phyloP scores from a whole-genome alignment of 2,329 filamentous ascomycete species.

The Diplodia intermedia region DNA sequence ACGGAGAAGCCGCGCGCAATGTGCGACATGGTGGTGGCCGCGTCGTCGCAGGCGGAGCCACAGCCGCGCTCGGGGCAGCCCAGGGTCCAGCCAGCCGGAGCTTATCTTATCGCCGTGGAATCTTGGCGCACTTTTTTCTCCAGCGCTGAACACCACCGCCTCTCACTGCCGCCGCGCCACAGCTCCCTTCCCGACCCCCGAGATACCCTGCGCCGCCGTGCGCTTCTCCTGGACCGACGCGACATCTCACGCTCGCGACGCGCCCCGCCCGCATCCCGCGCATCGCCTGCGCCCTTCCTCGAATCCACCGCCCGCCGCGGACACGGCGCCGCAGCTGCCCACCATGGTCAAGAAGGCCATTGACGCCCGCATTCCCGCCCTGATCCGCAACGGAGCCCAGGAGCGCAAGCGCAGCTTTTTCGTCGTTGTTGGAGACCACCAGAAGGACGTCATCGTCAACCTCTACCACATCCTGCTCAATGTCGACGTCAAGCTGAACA shows the following conservation, averaged over 20 bases:
- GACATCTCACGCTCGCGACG: background rate
- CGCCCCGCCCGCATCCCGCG: background rate
- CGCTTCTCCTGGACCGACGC: background rate
- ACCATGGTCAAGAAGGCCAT: slow-evolving; percentile 35
- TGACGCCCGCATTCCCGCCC: slow-evolving; percentile 50
- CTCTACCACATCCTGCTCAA: slow-evolving; percentile 92
- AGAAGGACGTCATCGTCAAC: slow-evolving; percentile 97
- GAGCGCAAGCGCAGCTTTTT: slow-evolving; percentile 99
- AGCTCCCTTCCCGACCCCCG: background rate
- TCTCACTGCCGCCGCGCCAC: background rate
- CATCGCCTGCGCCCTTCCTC: background rate
- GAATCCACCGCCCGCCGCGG: slow-evolving; percentile 22
- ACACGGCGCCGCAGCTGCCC: slow-evolving; percentile 27
- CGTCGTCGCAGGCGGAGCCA: background rate
- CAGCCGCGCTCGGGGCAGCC: background rate
- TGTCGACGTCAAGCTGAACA: slow-evolving; percentile 91
- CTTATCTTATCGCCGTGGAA: slow-evolving; percentile 27
- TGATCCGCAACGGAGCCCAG: slow-evolving; percentile 52
- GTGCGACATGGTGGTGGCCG: slow-evolving; percentile 11
- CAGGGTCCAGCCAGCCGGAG: background rate
- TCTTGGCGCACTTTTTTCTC: slow-evolving; percentile 30
- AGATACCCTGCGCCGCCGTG: background rate
- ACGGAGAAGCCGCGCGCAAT: background rate
- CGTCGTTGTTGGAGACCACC: slow-evolving; percentile 89
- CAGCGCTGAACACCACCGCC: background rate